phyloP scores from a whole-genome alignment of 1,284 basidiomycete species.

The Cryptococcus sp. region DNA sequence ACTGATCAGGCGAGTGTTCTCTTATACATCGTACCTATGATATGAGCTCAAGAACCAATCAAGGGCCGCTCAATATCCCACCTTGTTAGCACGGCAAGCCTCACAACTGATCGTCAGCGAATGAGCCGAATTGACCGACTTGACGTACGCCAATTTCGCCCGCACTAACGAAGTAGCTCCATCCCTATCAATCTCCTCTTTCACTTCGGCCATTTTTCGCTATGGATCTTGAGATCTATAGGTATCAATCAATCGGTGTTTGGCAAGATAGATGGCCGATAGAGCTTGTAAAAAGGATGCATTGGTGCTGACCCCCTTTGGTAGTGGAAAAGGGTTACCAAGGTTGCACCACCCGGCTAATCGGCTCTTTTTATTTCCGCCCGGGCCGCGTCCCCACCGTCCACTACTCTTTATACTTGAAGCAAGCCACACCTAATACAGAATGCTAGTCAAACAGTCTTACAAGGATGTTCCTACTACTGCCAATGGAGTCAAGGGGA shows the following conservation, averaged over 20 bases:
- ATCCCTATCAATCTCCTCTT: neutral
- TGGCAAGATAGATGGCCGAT: no score
- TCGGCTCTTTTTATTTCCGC: neutral
- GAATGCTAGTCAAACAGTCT: constrained; percentile 75
- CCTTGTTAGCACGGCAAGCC: constrained; percentile 27
- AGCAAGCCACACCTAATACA: neutral
- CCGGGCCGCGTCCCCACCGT: neutral
- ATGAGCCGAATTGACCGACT: neutral
- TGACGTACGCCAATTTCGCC: neutral
- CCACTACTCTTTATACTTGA: neutral
- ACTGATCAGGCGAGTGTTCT: neutral
- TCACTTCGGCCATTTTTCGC: neutral
- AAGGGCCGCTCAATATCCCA: constrained; percentile 1
- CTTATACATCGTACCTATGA: constrained; percentile 25
- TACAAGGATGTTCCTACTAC: constrained; percentile 69
- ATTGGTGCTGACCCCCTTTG: no score
- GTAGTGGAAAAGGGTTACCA: no score
- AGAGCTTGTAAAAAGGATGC: no score
- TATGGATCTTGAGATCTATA: no score
- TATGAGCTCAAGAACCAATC: neutral
- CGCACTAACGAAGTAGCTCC: neutral
- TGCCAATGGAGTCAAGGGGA: constrained; percentile 57
- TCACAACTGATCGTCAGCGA: constrained; percentile 14
- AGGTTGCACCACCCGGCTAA: neutral
- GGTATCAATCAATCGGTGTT: no score